Evolutionary conservation across 1,284 basidiomycete genomes (phyloP), one percentile per base, ranked within the genome.

Genomic region (Coniferiporia sulphurascens): DNA sequence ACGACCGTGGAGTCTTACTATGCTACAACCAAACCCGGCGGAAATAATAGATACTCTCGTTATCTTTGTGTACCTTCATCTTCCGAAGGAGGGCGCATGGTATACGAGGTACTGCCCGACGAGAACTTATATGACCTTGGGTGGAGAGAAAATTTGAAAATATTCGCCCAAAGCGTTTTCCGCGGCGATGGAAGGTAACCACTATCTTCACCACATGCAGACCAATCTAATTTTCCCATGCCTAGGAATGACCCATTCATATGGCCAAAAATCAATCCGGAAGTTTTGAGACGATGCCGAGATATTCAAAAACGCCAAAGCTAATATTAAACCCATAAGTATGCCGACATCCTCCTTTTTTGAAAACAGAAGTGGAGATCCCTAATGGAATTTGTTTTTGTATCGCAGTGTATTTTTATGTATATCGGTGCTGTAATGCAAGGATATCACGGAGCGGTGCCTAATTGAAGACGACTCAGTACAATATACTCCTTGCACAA

Each of bases 51-150:
- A 4, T n/a, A 36, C 32, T 43, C 19, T 10, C 48, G 41, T 1
- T 61, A 52, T 32, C 58, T 61, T 55, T 63, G 38, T 54, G 51
- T 45, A 38, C 62, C 46, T 35, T 56, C 49, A 43, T 36, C 36
- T 7, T 36, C 27, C 12, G 51, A 44, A 3, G 44, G 15, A 22
- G 17, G n/a, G 8, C 32, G 21, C 21, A 52, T 38, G 22, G 48
- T 58, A 15, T 58, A 67, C 19, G 60, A 64, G 44, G 59, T 75
- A 6, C 63, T 68, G 9, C 64, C 67, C 7, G 64, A 61, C 17
- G 75, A 77, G 62, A 70, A 72, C 10, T 63, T 78, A 19, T 81
- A 81, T 55, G 76, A 81, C 64, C 70, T 77, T 19, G 79, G 78
- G 6, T 65, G 66, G 59, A 55, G 61, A 8, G 62, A 65, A 48